Evolutionary conservation across 805 yeast genomes (phyloP).

Genomic region (Saturnispora sekii): DNA sequence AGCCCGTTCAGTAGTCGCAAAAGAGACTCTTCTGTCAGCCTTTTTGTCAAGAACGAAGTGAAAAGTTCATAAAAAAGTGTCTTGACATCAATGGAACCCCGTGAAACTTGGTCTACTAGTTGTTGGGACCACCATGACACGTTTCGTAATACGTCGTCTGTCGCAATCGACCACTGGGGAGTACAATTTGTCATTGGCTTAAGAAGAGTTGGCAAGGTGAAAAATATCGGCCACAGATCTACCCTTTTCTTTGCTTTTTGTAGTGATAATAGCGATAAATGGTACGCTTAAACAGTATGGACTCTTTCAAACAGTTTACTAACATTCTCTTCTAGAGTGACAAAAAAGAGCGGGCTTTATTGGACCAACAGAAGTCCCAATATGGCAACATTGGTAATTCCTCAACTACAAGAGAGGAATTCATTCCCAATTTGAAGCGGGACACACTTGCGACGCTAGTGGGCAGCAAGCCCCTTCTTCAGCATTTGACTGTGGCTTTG

Average conservation of each 20-base stretch:
- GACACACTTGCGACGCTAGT: slow-evolving; percentile 56
- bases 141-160: neutral
- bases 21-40: too few relatives aligned
- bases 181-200: neutral
- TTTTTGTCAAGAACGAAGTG: too few relatives aligned
- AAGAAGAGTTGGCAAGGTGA: too few relatives aligned
- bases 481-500: slow-evolving; percentile 42
- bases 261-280: neutral
- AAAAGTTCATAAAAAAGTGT: too few relatives aligned
- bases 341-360: slow-evolving; percentile 50
- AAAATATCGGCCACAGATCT: too few relatives aligned
- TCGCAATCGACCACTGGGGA: neutral
- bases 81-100: too few relatives aligned
- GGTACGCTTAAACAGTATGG: slow-evolving; percentile 3
- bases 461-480: slow-evolving; percentile 47
- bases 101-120: too few relatives aligned
- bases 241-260: too few relatives aligned
- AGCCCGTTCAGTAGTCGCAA: too few relatives aligned
- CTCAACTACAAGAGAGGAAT: slow-evolving; percentile 60
- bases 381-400: slow-evolving; percentile 72
- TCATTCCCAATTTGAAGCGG: slow-evolving; percentile 54
- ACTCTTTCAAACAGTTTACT: neutral
- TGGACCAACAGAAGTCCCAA: slow-evolving; percentile 46
- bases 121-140: too few relatives aligned
- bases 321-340: slow-evolving; percentile 39